phyloP scores from a whole-genome alignment of 2,329 filamentous ascomycete genomes.

The Incumbomyces delicatus region DNA sequence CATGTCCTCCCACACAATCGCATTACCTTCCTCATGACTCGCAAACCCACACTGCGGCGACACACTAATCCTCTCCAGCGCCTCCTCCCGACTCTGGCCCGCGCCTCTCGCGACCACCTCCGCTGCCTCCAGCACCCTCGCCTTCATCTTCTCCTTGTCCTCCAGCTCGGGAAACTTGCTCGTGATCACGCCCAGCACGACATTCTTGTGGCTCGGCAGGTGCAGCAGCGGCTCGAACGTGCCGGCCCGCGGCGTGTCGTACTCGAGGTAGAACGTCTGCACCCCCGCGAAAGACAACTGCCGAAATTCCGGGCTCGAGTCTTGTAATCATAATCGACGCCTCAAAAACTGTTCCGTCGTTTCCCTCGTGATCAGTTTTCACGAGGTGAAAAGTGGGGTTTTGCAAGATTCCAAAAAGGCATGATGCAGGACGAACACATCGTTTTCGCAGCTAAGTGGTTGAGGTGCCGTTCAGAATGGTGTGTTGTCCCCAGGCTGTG shows the following conservation, averaged over 20 bases:
- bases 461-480: too few relatives aligned
- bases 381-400: too few relatives aligned
- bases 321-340: too few relatives aligned
- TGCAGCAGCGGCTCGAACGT: constrained; percentile 51
- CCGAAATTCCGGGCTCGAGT: too few relatives aligned
- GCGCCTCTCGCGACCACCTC: constrained; percentile 56
- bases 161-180: constrained; percentile 50
- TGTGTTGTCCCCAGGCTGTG: too few relatives aligned
- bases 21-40: constrained; percentile 58
- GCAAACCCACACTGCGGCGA: constrained; percentile 60
- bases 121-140: constrained; percentile 46
- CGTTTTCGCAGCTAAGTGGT: too few relatives aligned
- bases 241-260: constrained; percentile 51
- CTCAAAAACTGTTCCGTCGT: too few relatives aligned
- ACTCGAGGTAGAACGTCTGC: constrained; percentile 55
- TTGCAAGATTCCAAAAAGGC: too few relatives aligned
- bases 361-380: too few relatives aligned
- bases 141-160: constrained; percentile 49
- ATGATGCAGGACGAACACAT: too few relatives aligned
- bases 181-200: constrained; percentile 50
- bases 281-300: too few relatives aligned
- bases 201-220: constrained; percentile 47
- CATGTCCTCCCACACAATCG: constrained; percentile 55
- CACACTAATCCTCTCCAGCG: constrained; percentile 53
- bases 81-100: constrained; percentile 52